Conservation (phyloP, 2,329 filamentous ascomycete genomes). For the Cladorrhinum sp. region DNA sequence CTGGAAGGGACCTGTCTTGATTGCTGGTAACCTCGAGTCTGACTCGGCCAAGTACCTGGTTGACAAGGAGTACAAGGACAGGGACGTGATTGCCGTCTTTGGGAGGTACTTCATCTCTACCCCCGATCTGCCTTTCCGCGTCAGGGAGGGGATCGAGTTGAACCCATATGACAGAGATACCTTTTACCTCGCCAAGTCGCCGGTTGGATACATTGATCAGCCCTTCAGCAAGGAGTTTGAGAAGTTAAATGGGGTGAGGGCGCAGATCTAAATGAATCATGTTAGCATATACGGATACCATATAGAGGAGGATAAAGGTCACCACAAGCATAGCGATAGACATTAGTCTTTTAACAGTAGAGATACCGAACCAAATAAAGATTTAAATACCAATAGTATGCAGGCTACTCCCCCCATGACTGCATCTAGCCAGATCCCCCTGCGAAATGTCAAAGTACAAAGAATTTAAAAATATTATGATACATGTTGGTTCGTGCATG, state of each 20-base stretch:
- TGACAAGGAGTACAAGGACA: conserved; percentile 29
- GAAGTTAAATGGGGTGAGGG: conserved; percentile 14
- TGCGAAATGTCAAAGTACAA: background rate
- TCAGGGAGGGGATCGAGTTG: conserved; percentile 37
- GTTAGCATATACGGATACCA: background rate
- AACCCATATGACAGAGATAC: conserved; percentile 35
- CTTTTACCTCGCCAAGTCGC: conserved; percentile 38
- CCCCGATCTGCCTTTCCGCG: conserved; percentile 42
- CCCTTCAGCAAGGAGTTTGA: conserved; percentile 34
- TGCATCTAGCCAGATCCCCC: background rate
- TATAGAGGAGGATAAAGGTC: too few relatives aligned
- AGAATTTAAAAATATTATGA: background rate
- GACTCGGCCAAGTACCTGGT: conserved; percentile 27
- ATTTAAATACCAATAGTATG: too few relatives aligned
- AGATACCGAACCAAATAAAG: too few relatives aligned
- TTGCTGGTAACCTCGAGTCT: conserved; percentile 31
- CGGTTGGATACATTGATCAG: conserved; percentile 40
- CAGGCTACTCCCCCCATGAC: background rate
- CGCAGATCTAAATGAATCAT: background rate
- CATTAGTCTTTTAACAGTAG: too few relatives aligned
- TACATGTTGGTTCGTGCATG: conserved; percentile 7
- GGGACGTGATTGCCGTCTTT: conserved; percentile 36
- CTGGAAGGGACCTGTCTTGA: conserved; percentile 32
- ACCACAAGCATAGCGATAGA: too few relatives aligned
- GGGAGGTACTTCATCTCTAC: conserved; percentile 44